Conservation (phyloP, 768 basidiomycete genomes). For the Tylopilus rubrobrunneus region DNA sequence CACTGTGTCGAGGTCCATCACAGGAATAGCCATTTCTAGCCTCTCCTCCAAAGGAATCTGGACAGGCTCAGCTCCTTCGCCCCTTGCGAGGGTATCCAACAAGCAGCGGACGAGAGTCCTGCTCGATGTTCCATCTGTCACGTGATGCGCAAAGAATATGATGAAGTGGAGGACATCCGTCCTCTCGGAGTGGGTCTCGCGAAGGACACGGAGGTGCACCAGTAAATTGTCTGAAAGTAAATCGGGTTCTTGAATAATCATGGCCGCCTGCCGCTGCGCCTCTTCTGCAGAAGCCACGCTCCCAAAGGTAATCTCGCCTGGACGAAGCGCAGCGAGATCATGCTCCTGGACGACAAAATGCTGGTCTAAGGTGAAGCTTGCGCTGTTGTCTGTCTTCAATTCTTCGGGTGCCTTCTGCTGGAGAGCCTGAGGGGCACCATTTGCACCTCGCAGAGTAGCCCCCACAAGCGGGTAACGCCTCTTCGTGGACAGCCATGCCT, state of each 20-base stretch:
- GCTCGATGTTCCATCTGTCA: slow-evolving; percentile 49
- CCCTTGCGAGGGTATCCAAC: slow-evolving; percentile 36
- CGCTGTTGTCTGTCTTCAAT: background rate
- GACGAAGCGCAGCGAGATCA: slow-evolving; percentile 27
- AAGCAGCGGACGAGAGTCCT: slow-evolving; percentile 41
- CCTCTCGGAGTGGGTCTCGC: slow-evolving; percentile 30
- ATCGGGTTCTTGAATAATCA: slow-evolving; percentile 32
- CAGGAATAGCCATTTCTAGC: slow-evolving; percentile 39
- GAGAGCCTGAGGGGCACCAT: background rate
- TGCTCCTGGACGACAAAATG: slow-evolving; percentile 41
- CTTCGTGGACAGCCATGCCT: slow-evolving; percentile 50
- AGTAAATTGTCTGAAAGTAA: slow-evolving; percentile 41
- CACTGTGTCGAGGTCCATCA: slow-evolving; percentile 35
- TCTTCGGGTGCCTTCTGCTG: background rate
- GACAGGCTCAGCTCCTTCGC: background rate
- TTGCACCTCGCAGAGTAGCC: slow-evolving; percentile 30
- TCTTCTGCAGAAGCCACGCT: slow-evolving; percentile 33
- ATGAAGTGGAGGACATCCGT: slow-evolving; percentile 39
- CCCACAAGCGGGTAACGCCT: slow-evolving; percentile 47
- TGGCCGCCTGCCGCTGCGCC: slow-evolving; percentile 27
- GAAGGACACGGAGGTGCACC: slow-evolving; percentile 40
- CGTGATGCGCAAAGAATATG: slow-evolving; percentile 43
- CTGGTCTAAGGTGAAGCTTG: slow-evolving; percentile 8
- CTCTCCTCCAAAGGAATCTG: slow-evolving; percentile 34
- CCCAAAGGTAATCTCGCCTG: slow-evolving; percentile 39